A percentile compares a stretch with the other conserved stretches of the same genome.
phyloP scores from a whole-genome alignment of 306 rosid genomes.

The Dryas alaskensis region DNA sequence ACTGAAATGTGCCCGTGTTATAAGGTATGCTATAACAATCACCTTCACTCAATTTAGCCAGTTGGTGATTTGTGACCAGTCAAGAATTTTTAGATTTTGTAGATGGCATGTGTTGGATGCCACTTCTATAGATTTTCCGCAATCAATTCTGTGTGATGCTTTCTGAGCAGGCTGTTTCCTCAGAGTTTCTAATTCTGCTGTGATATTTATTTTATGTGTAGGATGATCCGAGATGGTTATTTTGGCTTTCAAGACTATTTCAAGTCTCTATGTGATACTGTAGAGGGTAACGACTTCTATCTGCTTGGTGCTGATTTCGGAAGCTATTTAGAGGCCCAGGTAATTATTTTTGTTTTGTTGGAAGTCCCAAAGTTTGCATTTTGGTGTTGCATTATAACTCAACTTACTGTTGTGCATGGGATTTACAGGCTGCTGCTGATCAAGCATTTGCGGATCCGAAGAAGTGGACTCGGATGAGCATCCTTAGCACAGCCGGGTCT shows the following conservation, averaged over 20 bases:
- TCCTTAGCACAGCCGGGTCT: constrained; percentile 64
- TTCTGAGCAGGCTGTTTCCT: constrained; percentile 5
- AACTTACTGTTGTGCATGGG: not conserved
- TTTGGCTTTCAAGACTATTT: constrained; percentile 62
- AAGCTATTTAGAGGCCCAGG: constrained; percentile 80
- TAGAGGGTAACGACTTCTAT: constrained; percentile 57
- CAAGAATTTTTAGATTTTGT: not conserved
- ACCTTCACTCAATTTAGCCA: not conserved
- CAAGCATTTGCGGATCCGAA: constrained; percentile 55
- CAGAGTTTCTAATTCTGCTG: constrained; percentile 9
- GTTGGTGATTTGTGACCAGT: not conserved
- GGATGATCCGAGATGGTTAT: constrained; percentile 73
- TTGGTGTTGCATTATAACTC: not conserved
- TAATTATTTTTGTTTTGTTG: constrained; percentile 26
- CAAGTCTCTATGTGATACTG: constrained; percentile 55
- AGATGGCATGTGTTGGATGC: not conserved
- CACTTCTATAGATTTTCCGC: not conserved
- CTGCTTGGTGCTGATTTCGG: constrained; percentile 61
- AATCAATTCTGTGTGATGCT: not conserved
- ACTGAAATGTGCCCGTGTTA: constrained; percentile 58
- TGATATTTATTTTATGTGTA: constrained; percentile 21
- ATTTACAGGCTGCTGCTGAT: constrained; percentile 64
- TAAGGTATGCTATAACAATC: constrained; percentile 37
- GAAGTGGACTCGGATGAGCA: constrained; percentile 69
- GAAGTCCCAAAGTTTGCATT: constrained; percentile 2